Evolutionary conservation across 306 rosid genomes (phyloP).

Genomic region (barrel medic (Medicago truncatula)): DNA sequence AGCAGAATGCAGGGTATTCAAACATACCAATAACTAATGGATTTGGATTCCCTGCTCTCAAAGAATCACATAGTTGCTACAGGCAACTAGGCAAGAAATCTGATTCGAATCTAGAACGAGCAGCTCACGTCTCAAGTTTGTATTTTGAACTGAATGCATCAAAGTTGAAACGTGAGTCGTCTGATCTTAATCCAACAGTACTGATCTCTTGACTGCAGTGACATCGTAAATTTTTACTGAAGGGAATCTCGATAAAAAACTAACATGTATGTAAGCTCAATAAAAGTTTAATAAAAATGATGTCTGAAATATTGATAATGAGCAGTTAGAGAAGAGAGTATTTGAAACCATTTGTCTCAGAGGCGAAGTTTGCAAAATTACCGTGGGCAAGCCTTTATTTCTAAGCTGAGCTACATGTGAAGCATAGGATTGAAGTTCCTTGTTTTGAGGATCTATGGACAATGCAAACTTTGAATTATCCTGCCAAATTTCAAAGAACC

Average conservation of each 20-base stretch:
- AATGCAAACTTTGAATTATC: constrained; percentile 87
- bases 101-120: neutral
- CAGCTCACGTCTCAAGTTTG: neutral
- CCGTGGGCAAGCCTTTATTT: constrained; percentile 89
- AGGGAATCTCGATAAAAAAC: neutral
- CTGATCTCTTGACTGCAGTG: neutral
- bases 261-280: neutral
- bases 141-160: neutral
- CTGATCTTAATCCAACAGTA: neutral
- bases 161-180: neutral
- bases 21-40: neutral
- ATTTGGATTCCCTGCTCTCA: neutral
- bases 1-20: constrained; percentile 14
- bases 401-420: constrained; percentile 71
- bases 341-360: neutral
- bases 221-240: neutral
- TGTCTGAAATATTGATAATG: constrained; percentile 15
- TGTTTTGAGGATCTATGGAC: constrained; percentile 82
- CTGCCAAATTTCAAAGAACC: constrained; percentile 56
- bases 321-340: neutral
- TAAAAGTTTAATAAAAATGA: neutral
- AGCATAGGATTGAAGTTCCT: constrained; percentile 85
- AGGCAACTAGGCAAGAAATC: neutral
- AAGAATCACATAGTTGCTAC: neutral
- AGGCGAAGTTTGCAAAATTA: constrained; percentile 42